Evolutionary conservation across 805 yeast species (phyloP).

Genomic region (Metschnikowia chrysomelidarum): DNA sequence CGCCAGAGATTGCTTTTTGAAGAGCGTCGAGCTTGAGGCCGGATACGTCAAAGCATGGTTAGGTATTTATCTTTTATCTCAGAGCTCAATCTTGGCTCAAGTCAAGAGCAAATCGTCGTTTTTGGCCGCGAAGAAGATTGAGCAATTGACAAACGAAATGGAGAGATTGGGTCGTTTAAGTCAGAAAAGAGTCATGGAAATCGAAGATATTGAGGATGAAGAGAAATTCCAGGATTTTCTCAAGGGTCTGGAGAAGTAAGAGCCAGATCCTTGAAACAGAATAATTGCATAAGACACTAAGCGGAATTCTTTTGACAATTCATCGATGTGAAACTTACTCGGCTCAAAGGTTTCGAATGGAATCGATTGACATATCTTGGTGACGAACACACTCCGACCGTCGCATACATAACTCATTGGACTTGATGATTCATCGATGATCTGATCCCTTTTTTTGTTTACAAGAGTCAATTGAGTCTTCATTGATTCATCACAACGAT

Average conservation of each 20-base stretch:
- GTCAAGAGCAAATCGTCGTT: constrained; percentile 16
- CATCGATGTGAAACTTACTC: too few species aligned
- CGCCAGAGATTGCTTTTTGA: constrained; percentile 51
- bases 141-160: constrained; percentile 22
- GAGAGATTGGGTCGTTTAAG: constrained; percentile 23
- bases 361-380: too few species aligned
- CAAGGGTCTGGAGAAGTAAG: constrained; percentile 1
- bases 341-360: too few species aligned
- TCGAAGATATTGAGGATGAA: constrained; percentile 16
- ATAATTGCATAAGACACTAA: too few species aligned
- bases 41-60: constrained; percentile 71
- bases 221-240: constrained; percentile 11
- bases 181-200: constrained; percentile 21
- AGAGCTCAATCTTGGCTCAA: constrained; percentile 15
- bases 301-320: too few species aligned
- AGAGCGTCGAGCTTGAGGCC: constrained; percentile 77
- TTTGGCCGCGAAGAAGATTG: constrained; percentile 20
- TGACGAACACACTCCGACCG: too few species aligned
- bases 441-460: too few species aligned
- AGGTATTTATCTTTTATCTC: constrained; percentile 48
- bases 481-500: too few species aligned
- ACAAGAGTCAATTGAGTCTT: too few species aligned
- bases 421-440: too few species aligned
- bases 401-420: too few species aligned
- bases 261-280: too few species aligned